A percentile compares a stretch with the other conserved stretches of the same genome.
These are phyloP conservation scores for Gardenia jasminoides DNA, from an alignment of 257 asterid species.

Conservation along the genomic window DNA sequence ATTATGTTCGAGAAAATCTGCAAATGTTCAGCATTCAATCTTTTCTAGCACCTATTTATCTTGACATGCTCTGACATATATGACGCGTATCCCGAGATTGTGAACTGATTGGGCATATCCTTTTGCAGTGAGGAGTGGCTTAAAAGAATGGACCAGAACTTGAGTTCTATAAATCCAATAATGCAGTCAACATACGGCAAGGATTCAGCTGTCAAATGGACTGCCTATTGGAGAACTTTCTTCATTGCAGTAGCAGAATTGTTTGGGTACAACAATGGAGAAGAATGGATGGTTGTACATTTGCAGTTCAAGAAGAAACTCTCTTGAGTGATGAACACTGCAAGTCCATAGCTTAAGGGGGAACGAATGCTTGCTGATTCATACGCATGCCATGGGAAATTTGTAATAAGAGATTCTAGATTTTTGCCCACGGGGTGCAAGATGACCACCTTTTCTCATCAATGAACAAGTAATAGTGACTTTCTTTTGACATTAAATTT, in stretches of 20 bases:
- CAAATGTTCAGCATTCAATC: too few relatives aligned
- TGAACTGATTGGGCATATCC: constrained; percentile 2
- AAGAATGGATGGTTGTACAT: constrained; percentile 91
- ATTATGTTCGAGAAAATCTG: neutral
- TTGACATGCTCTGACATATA: neutral
- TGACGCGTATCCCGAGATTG: neutral
- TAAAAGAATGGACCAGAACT: constrained; percentile 71
- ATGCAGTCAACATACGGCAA: constrained; percentile 88
- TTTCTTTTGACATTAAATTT: too few relatives aligned
- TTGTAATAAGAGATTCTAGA: neutral
- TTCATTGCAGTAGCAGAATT: constrained; percentile 86
- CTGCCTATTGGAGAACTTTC: constrained; percentile 88
- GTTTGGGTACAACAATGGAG: constrained; percentile 74
- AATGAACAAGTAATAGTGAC: neutral
- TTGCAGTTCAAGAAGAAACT: constrained; percentile 74
- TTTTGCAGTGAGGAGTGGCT: constrained; percentile 90
- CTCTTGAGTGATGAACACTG: neutral
- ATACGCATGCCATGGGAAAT: neutral
- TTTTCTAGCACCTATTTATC: neutral
- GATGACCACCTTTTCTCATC: neutral
- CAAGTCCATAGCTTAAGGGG: neutral
- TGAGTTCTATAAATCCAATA: constrained; percentile 53
- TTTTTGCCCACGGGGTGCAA: neutral
- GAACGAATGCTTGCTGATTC: neutral
- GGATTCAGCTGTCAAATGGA: constrained; percentile 87